Base-by-base conservation (phyloP, 1,284 basidiomycete genomes). In the Cerrena zonata region DNA sequence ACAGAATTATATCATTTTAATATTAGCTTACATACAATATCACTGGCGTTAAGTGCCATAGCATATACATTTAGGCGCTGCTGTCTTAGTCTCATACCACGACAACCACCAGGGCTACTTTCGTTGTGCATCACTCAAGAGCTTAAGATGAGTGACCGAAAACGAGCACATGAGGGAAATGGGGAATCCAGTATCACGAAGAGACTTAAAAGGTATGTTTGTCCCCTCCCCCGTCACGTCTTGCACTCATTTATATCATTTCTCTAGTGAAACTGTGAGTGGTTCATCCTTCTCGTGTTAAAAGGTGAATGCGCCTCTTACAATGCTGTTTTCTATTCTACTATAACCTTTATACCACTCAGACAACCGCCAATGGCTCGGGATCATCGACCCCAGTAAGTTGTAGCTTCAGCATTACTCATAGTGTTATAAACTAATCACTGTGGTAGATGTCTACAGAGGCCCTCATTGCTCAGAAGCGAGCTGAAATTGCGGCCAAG, bases 401-500 rank as follows among this genome's bases (percentile, higher is more conserved):
- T 67, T n/a, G 15, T 12, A 4, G 30, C 19, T 22, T 37, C 24
- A 12, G 42, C 22, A 5, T n/a, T n/a, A n/a, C n/a, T n/a, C n/a
- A n/a, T n/a, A n/a, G n/a, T n/a, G n/a, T n/a, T 10, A n/a, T 47
- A 18, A 5, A 47, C 30, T 21, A 12, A 36, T 45, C 12, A 18
- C 22, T 15, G 22, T 5, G 18, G 37, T 47, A 79, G 76, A 51
- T 74, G 41, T 73, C 76, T 43, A 69, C 70, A 59, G 77, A 78
- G 56, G 83, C 78, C 42, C 74, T 88, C 60, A 88, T 90, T 53
- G 82, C 83, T 36, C 82, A 85, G 69, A 90, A 89, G 68, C 78
- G 83, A 36, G 91, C 91, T 10, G 89, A 92, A 68, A 83, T 94
- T 51, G 79, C 86, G 19, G 90, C 91, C 11, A 89, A 89, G 65